These are phyloP conservation scores for Suillus hirtellus DNA, from an alignment of 768 basidiomycete species.

Conservation along the genomic window DNA sequence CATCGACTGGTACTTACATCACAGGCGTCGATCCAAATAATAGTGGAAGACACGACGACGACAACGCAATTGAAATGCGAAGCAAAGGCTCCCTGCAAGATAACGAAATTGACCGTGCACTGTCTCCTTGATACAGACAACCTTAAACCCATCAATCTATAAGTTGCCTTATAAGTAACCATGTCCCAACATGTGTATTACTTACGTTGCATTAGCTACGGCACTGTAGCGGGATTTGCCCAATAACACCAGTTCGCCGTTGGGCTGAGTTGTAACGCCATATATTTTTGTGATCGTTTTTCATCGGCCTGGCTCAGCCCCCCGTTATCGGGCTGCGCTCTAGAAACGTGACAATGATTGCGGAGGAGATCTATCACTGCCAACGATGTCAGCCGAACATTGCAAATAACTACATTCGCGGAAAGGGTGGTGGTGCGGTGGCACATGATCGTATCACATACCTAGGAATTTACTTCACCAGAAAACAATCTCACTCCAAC, in stretches of 20 bases:
- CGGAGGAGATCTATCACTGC: neutral
- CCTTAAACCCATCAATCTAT: neutral
- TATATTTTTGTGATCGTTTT: neutral
- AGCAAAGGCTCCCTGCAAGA: neutral
- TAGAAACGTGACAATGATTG: neutral
- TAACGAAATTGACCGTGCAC: neutral
- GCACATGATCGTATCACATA: neutral
- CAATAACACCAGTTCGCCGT: neutral
- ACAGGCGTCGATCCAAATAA: neutral
- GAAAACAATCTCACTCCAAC: neutral
- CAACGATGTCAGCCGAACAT: neutral
- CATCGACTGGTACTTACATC: neutral
- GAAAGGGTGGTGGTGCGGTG: neutral
- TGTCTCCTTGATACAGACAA: neutral
- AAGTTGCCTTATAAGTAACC: neutral
- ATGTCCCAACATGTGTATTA: neutral
- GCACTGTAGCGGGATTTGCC: neutral
- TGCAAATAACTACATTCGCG: neutral
- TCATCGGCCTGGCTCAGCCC: neutral
- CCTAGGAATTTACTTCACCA: neutral
- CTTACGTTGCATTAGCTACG: neutral
- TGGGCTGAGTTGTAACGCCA: neutral
- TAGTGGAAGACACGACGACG: neutral
- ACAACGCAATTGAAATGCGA: neutral
- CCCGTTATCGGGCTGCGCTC: neutral